These are phyloP conservation scores for Nakataea oryzae DNA, from an alignment of 2,329 filamentous ascomycete species.

Conservation along the genomic window DNA sequence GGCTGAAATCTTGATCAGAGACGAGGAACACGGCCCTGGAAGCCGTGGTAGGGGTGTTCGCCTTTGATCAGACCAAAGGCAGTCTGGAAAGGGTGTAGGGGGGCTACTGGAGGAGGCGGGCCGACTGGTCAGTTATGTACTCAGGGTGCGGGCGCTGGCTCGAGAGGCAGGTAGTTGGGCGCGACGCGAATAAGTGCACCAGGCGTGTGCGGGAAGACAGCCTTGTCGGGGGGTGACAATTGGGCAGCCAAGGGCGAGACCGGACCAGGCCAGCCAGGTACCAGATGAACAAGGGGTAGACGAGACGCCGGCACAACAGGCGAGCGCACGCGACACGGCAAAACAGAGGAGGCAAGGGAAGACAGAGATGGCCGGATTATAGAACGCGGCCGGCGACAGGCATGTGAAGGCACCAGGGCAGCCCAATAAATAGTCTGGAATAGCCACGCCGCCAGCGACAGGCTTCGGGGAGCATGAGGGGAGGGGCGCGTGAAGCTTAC, in stretches of 20 bases:
- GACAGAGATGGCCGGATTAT: background rate
- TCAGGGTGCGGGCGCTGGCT: background rate
- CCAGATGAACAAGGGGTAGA: too few species aligned
- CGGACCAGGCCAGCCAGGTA: background rate
- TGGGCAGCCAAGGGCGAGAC: background rate
- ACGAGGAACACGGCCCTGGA: slow-evolving; percentile 48
- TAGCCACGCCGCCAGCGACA: background rate
- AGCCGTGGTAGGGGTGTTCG: slow-evolving; percentile 49
- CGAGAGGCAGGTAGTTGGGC: background rate
- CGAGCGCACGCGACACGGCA: background rate
- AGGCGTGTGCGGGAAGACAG: background rate
- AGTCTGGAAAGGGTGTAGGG: slow-evolving; percentile 14
- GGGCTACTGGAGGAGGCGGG: background rate
- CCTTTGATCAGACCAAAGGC: slow-evolving; percentile 64
- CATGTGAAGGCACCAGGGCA: background rate
- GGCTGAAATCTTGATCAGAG: slow-evolving; percentile 61
- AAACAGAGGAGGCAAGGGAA: too few species aligned
- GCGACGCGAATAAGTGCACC: background rate
- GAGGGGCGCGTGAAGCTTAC: background rate
- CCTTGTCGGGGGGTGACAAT: background rate
- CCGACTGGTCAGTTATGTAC: background rate
- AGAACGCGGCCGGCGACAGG: background rate
- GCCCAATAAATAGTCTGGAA: background rate
- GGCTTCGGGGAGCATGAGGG: too few species aligned
- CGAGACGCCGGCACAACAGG: background rate